Conservation (phyloP, 2,329 filamentous ascomycete species). For the Exophiala spinifera region DNA sequence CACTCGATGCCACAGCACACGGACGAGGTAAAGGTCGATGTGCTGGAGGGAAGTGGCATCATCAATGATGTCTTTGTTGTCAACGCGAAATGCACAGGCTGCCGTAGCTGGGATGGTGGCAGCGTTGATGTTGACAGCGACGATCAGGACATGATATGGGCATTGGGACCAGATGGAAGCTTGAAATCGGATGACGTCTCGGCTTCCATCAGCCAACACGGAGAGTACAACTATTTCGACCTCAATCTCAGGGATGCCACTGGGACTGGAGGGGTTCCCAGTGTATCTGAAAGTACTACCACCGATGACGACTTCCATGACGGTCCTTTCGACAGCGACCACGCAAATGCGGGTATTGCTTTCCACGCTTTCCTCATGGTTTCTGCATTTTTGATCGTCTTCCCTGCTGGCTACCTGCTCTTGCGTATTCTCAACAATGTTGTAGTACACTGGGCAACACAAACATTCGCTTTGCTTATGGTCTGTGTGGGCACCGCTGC, state of each 20-base stretch:
- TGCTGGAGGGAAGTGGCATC: conserved; percentile 51
- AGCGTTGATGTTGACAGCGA: conserved; percentile 51
- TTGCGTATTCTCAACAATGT: conserved; percentile 52
- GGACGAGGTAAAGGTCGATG: conserved; percentile 43
- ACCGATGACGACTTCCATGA: conserved; percentile 36
- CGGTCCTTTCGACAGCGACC: conserved; percentile 21
- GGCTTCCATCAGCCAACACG: conserved; percentile 52
- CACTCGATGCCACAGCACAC: conserved; percentile 37
- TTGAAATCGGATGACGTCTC: conserved; percentile 42
- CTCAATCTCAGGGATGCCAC: conserved; percentile 56
- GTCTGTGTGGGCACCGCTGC: conserved; percentile 51
- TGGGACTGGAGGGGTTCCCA: conserved; percentile 45
- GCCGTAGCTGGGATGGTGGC: conserved; percentile 51
- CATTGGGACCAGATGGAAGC: conserved; percentile 50
- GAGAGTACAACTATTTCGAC: conserved; percentile 53
- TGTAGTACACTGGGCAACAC: conserved; percentile 55
- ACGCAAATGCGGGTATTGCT: conserved; percentile 18
- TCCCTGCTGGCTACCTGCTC: conserved; percentile 56
- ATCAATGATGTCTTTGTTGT: conserved; percentile 44
- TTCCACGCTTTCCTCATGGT: conserved; percentile 52
- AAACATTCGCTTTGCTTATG: conserved; percentile 49
- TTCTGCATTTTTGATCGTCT: conserved; percentile 52
- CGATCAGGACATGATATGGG: conserved; percentile 54
- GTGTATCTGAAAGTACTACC: conserved; percentile 31
- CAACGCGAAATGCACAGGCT: conserved; percentile 54